Base-by-base conservation (phyloP, 208 protist genomes). In the Balamuthia mandrillaris region DNA sequence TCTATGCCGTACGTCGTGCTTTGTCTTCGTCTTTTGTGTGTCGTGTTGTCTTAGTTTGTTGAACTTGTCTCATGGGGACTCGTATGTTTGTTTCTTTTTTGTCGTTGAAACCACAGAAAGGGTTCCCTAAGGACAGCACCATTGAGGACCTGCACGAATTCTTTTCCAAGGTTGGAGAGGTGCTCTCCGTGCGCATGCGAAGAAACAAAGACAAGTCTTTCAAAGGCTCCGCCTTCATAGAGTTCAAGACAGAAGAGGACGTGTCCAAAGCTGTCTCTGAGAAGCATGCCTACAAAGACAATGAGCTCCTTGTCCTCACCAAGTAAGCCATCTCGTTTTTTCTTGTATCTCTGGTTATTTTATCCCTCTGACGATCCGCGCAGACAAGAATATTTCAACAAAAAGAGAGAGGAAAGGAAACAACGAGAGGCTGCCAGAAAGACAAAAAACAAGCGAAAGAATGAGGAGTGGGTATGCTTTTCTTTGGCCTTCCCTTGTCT, bases 201-300 rank as follows among this genome's bases (percentile, higher is more conserved):
- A 84, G 60, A 56, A 45, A 72, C 21, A 7, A 29, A 10, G 58
- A 84, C 4, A 72, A 65, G 16, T 74, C 5, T 14, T 5, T 44
- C 51, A 21, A 77, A 45, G 70, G 70, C 27, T 42, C 52, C 5
- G 70, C 70, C 45, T 60, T 51, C 70, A 33, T 79, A 9, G 70
- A 79, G 70, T 79, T 79, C 45, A 37, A 79, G 24, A 58, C 70
- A 14, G 45, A 79, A 49, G 70, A 79, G 41, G 47, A 5, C 31
- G 5, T n/a, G n/a, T n/a, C n/a, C n/a, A n/a, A n/a, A n/a, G n/a
- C n/a, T n/a, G n/a, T n/a, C n/a, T n/a, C n/a, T n/a, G n/a, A n/a
- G n/a, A n/a, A n/a, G n/a, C n/a, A n/a, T n/a, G n/a, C n/a, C n/a
- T n/a, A n/a, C n/a, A n/a, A n/a, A n/a, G n/a, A n/a, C n/a, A n/a